Base-by-base conservation (phyloP, 2,329 filamentous ascomycete species). In the Xylaria sp. region DNA sequence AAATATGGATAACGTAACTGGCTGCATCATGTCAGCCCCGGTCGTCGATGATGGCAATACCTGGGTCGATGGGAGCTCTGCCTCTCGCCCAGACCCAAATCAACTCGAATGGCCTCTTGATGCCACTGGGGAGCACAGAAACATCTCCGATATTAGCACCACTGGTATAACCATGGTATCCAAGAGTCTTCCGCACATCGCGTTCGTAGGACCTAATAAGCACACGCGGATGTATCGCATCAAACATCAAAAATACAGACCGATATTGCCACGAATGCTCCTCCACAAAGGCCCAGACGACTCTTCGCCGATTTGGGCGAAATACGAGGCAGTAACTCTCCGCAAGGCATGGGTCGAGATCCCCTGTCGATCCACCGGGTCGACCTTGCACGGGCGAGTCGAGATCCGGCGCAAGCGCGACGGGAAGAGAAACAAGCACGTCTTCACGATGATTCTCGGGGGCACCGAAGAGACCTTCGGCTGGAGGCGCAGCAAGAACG, bases 401-500 rank as follows among this genome's bases (percentile, higher is more conserved):
- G 63, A 69, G 42, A 35, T 69, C 25, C 10, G 1, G 35, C 64
- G 67, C 42, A 69, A 64, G 27, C 40, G 44, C 1, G 64, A 53
- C 21, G 63, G 67, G 1, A 55, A n/a, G 25, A 48, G 29, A 29
- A 65, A 68, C 35, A 66, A 61, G 10, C 69, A 66, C 61, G 63
- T 61, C 35, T 71, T 71, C 32, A 62, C 64, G 12, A 68, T 69
- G 67, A 60, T 13, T 9, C 29, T 71, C 9, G n/a, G 29, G 5
- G 60, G 61, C 1, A 47, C 13, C 5, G 29, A 67, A 47, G 63
- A 65, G 63, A 63, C 60, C 0, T 69, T 71, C 3, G 69, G 57
- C 44, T 69, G 67, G 67, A 63, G 69, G 47, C 63, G 64, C 29
- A 71, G 69, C 53, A 64, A 44, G 18, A 64, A 60, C 10, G 16